Base-by-base conservation (phyloP, 177 flowering plant species). In the Vitis hybrid region DNA sequence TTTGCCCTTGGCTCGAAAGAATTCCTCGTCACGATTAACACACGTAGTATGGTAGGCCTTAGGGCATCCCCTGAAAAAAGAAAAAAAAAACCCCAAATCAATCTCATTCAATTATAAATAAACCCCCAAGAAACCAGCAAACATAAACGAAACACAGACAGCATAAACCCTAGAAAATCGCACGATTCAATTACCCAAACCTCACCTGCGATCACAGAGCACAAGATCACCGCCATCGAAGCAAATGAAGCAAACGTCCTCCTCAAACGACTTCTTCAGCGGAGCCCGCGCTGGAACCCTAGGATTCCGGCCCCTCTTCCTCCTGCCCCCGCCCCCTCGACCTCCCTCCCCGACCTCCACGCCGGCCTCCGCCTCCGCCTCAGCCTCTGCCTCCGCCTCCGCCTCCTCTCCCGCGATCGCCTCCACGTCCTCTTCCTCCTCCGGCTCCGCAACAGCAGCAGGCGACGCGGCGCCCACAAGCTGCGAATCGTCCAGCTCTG, bases 1-100 rank as follows among this genome's bases (percentile, higher is more conserved):
- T 69, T 86, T 85, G 71, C 98, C 97, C 85, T 87, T 93, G 4
- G 94, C 62, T 65, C 75, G 84, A 82, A 95, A 93, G 80, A 95
- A 93, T 7, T 92, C 93, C 74, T 89, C 96, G 64, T 95, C 98
- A 1, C 90, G 90, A 73, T 90, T 87, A 61, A 93, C 90, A 78
- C 99, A 95, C 32, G 90, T 66, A 75, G 97, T 91, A 73, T 95
- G 99, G 59, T 95, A 95, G 0, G 94, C 99, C 82, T 95, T 95
- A 4, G 98, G 93, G 75, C 99, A 95, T 57, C 92, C 92, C 87
- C 99, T 95, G 68, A 13, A 57, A 46, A 51, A 66, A 58, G 67
- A 14, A 63, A 49, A 67, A 53, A 63, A 68, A 63, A 48, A 68
- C 30, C 41, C 46, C 7, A 35, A 35, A 62, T 4, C 53, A 11